Percentiles rank a stretch among this genome's conserved stretches.
These are phyloP conservation scores for Rosellinia necatrix DNA, from an alignment of 2,329 filamentous ascomycete species.

Conservation along the genomic window DNA sequence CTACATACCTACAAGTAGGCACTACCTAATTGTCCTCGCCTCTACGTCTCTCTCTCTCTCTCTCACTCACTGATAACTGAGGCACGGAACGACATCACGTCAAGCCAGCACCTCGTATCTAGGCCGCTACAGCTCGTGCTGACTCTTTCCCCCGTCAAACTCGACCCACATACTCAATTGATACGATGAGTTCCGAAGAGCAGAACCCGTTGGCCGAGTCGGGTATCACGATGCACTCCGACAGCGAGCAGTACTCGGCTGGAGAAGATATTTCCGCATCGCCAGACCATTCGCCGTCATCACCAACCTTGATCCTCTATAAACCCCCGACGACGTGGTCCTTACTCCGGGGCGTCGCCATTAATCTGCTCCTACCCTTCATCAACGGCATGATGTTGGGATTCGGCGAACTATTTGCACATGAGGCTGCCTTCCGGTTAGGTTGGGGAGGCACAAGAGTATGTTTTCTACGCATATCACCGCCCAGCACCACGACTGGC, in stretches of 20 bases:
- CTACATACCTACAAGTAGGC: too few species aligned
- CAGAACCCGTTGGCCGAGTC: slow-evolving; percentile 68
- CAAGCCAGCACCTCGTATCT: not conserved
- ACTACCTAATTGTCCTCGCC: too few species aligned
- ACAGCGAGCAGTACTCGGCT: slow-evolving; percentile 81
- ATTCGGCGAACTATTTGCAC: slow-evolving; percentile 94
- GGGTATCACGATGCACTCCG: slow-evolving; percentile 76
- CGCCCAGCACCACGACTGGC: not conserved
- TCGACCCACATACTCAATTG: not conserved
- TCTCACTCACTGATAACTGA: too few species aligned
- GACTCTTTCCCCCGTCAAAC: too few species aligned
- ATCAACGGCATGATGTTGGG: slow-evolving; percentile 98
- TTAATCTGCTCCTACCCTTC: slow-evolving; percentile 94
- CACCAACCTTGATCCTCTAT: slow-evolving; percentile 80
- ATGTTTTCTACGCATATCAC: slow-evolving; percentile 40
- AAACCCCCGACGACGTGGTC: slow-evolving; percentile 86
- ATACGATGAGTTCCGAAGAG: slow-evolving; percentile 58
- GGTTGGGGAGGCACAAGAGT: slow-evolving; percentile 97
- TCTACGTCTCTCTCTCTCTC: too few species aligned
- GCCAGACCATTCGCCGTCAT: slow-evolving; percentile 64
- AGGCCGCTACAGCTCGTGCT: too few species aligned
- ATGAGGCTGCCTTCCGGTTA: slow-evolving; percentile 89
- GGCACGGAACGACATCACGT: too few species aligned
- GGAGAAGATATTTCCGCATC: slow-evolving; percentile 65
- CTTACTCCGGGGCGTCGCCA: slow-evolving; percentile 83